Evolutionary conservation across 129 eudicot genomes (phyloP).

Genomic region (Logfia minima): DNA sequence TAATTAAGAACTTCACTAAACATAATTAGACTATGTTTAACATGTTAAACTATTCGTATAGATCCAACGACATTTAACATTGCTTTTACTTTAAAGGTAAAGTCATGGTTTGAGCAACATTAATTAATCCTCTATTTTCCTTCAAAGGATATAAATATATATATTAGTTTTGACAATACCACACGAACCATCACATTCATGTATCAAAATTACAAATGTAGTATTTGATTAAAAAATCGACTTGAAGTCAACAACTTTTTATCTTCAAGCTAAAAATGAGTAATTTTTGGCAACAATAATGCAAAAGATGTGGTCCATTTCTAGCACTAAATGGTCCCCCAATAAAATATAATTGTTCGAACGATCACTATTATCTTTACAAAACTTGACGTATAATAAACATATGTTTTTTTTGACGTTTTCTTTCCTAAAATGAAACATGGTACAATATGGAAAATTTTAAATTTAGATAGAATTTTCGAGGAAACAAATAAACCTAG

Average conservation of each 20-base stretch:
- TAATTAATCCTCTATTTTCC: not conserved
- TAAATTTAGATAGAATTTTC: conserved; percentile 17
- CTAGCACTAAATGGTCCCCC: conserved; percentile 33
- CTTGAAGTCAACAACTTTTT: conserved; percentile 15
- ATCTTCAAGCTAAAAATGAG: conserved; percentile 30
- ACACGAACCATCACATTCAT: conserved; percentile 27
- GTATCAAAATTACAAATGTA: conserved; percentile 22
- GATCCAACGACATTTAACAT: not conserved
- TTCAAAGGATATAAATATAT: not conserved
- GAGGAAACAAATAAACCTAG: conserved; percentile 28
- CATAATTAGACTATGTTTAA: not conserved
- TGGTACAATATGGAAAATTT: not conserved
- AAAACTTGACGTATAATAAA: conserved; percentile 31
- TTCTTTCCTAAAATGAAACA: conserved; percentile 35
- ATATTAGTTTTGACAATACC: conserved; percentile 10
- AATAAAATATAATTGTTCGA: conserved; percentile 10
- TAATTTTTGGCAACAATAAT: conserved; percentile 35
- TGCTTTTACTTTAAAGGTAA: conserved; percentile 6
- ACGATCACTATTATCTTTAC: conserved; percentile 28
- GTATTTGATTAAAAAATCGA: conserved; percentile 12
- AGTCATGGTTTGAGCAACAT: not conserved
- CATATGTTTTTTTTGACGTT: conserved; percentile 23
- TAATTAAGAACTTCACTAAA: too few species aligned
- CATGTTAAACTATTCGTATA: not conserved
- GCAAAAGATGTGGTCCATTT: conserved; percentile 40